phyloP scores from a whole-genome alignment of 2,329 filamentous ascomycete species.

The Colletotrichum eremochloae region DNA sequence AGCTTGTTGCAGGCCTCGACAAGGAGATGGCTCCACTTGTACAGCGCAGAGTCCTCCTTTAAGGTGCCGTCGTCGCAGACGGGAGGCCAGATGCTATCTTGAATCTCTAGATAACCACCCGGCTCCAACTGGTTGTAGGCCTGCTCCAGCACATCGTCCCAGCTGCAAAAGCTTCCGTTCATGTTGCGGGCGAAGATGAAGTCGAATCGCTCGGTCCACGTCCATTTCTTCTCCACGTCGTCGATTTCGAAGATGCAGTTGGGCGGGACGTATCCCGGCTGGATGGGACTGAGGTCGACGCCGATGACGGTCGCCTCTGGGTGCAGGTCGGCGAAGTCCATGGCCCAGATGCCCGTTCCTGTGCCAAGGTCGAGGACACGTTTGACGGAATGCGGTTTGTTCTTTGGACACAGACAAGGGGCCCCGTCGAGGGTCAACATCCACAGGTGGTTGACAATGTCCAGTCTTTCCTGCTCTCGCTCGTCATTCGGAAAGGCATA shows the following conservation, averaged over 20 bases:
- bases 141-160: slow-evolving; percentile 42
- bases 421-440: slow-evolving; percentile 49
- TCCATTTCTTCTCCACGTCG: slow-evolving; percentile 49
- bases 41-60: slow-evolving; percentile 45
- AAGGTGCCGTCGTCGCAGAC: slow-evolving; percentile 51
- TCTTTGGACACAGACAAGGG: slow-evolving; percentile 47
- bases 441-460: slow-evolving; percentile 55
- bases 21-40: slow-evolving; percentile 15
- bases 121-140: slow-evolving; percentile 36
- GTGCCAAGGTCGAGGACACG: slow-evolving; percentile 43
- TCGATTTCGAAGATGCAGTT: slow-evolving; percentile 51
- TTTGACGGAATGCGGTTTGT: slow-evolving; percentile 36
- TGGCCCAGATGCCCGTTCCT: slow-evolving; percentile 38
- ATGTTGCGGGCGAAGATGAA: slow-evolving; percentile 53
- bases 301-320: slow-evolving; percentile 43
- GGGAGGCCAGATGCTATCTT: slow-evolving; percentile 45
- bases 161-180: slow-evolving; percentile 47
- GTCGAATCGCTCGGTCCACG: slow-evolving; percentile 48
- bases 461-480: slow-evolving; percentile 43
- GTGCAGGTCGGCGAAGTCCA: slow-evolving; percentile 33
- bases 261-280: slow-evolving; percentile 50
- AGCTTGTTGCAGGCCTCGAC: slow-evolving; percentile 10
- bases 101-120: slow-evolving; percentile 36
- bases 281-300: slow-evolving; percentile 53
- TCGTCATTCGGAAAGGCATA: slow-evolving; percentile 48